These are phyloP conservation scores for Ogataea minuta DNA, from an alignment of 805 yeast genomes.

Conservation along the genomic window DNA sequence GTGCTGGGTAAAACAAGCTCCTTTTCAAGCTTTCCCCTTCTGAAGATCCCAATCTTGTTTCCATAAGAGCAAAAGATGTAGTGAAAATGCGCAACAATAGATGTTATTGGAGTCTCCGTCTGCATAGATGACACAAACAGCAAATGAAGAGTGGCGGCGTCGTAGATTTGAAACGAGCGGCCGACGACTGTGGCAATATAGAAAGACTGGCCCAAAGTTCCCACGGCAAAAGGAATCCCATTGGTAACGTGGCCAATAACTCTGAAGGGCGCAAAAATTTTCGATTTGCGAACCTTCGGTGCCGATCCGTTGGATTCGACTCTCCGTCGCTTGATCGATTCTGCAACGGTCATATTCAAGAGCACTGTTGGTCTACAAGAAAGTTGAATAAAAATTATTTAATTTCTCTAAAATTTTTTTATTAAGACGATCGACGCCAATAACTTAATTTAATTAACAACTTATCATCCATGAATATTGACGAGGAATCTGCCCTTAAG, in stretches of 20 bases:
- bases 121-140: slow-evolving; percentile 82
- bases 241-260: slow-evolving; percentile 88
- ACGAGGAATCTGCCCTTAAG: not conserved
- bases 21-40: slow-evolving; percentile 69
- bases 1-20: slow-evolving; percentile 31
- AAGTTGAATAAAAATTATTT: slow-evolving; percentile 6
- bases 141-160: slow-evolving; percentile 80
- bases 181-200: slow-evolving; percentile 91
- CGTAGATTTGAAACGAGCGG: slow-evolving; percentile 85
- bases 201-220: slow-evolving; percentile 84
- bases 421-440: slow-evolving; percentile 8
- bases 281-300: slow-evolving; percentile 37
- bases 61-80: slow-evolving; percentile 77
- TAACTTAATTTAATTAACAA: not conserved
- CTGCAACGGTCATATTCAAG: slow-evolving; percentile 8
- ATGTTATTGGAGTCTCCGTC: slow-evolving; percentile 66
- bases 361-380: slow-evolving; percentile 2
- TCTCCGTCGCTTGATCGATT: slow-evolving; percentile 14
- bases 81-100: slow-evolving; percentile 78
- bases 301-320: not conserved
- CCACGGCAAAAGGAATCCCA: slow-evolving; percentile 79
- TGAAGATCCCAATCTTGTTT: slow-evolving; percentile 69
- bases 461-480: not conserved
- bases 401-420: slow-evolving; percentile 6
- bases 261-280: slow-evolving; percentile 81